These are phyloP conservation scores for Aspergillus hancockii DNA, from an alignment of 495 filamentous ascomycete genomes.

Conservation along the genomic window DNA sequence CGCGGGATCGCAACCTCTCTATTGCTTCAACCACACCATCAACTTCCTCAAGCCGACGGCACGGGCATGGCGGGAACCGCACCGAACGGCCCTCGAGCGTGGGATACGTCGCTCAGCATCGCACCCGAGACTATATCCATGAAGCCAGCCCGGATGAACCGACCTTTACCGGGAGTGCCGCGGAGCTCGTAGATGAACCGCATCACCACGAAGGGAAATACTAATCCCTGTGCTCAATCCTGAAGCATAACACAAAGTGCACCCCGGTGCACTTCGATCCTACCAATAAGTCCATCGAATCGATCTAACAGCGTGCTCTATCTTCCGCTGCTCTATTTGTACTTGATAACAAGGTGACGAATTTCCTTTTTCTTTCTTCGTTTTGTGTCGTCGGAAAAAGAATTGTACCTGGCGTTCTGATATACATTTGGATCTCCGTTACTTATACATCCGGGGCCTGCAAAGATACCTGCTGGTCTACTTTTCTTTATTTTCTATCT, in stretches of 20 bases:
- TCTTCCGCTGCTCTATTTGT: constrained; percentile 15
- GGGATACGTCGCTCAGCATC: constrained; percentile 74
- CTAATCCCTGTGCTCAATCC: not conserved
- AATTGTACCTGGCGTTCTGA: constrained; percentile 15
- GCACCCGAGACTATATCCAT: constrained; percentile 57
- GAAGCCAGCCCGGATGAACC: constrained; percentile 59
- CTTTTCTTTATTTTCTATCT: constrained; percentile 6
- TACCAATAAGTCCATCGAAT: constrained; percentile 14
- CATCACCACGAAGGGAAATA: constrained; percentile 12
- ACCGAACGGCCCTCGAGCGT: constrained; percentile 64
- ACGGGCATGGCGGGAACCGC: constrained; percentile 18
- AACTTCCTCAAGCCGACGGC: constrained; percentile 48
- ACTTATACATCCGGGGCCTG: constrained; percentile 6
- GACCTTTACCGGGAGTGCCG: constrained; percentile 47
- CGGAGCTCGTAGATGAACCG: constrained; percentile 48
- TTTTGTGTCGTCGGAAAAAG: constrained; percentile 12
- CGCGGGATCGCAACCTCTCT: constrained; percentile 47
- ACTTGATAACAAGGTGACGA: constrained; percentile 36
- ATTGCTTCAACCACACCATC: constrained; percentile 47
- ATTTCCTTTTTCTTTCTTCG: constrained; percentile 32
- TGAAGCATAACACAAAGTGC: not conserved
- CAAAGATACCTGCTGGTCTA: constrained; percentile 2
- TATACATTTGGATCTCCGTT: constrained; percentile 15
- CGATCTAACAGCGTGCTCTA: constrained; percentile 20
- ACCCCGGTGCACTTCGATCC: constrained; percentile 2